Evolutionary conservation across 1,139 yeast genomes (phyloP), one percentile per base, ranked within the genome.

Genomic region (Taphrina populina): DNA sequence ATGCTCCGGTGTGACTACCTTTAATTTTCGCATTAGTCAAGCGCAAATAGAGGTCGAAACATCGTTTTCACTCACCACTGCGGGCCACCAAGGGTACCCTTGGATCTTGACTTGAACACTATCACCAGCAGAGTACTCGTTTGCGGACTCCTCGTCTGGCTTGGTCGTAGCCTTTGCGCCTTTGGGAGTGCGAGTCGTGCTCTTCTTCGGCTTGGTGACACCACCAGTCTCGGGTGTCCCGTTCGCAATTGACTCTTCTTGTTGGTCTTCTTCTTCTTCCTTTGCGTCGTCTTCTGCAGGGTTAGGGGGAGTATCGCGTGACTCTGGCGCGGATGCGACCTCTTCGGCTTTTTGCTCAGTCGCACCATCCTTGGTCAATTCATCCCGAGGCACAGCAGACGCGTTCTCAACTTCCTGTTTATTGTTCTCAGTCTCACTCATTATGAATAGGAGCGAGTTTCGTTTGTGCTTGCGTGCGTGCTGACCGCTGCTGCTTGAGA

Each of bases 71-170:
- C 46, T 30, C 30, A 53, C 56, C 35, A 55, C 43, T 6, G 54
- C 57, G 4, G 57, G 59, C 59, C 59, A 56, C 57, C 57, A 56
- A 5, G 59, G 57, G 19, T 52, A 56, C 6, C 59, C 57, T 1
- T 52, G 47, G 7, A 56, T 36, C 20, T 52, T 56, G 35, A 51
- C 57, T 15, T 41, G 32, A 17, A 56, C 57, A 10, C 37, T 24
- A 21, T 52, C 57, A 5, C 57, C 57, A 4, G 32, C 52, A n/a
- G 26, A 17, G n/a, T 55, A 55, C 6, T 11, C 34, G n/a, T 30
- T 30, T 8, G 11, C 27, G 23, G 19, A 32, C 8, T 39, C 54
- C 13, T 29, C 43, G 29, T 47, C 36, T 2, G 34, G 23, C 15
- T 37, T 47, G 7, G 39, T 33, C n/a, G 54, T 19, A 7, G 54